phyloP scores from a whole-genome alignment of 1,284 basidiomycete species.

The Rhodotorula mucilaginosa region DNA sequence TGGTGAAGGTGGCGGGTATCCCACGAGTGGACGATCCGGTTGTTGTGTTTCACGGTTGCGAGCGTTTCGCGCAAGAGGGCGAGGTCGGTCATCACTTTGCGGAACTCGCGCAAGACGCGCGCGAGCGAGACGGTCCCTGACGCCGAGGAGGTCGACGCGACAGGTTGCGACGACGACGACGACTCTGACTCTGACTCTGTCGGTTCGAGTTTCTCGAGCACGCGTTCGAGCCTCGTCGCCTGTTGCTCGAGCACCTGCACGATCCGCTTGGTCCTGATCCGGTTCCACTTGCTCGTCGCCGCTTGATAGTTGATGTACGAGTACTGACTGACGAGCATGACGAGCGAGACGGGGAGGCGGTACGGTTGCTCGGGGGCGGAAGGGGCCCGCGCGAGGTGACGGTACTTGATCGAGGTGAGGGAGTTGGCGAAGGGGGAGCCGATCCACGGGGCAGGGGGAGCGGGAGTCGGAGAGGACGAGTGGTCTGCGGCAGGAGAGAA shows the following conservation, averaged over 20 bases:
- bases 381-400: constrained; percentile 9
- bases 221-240: constrained; percentile 16
- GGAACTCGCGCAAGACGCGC: constrained; percentile 25
- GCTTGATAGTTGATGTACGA: constrained; percentile 19
- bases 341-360: constrained; percentile 25
- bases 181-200: no score
- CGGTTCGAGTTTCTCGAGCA: constrained; percentile 27
- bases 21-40: constrained; percentile 17
- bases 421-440: not conserved
- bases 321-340: constrained; percentile 15
- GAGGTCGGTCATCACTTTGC: constrained; percentile 14
- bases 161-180: not conserved
- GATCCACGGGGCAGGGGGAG: not conserved
- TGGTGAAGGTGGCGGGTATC: constrained; percentile 11
- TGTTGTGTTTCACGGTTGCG: constrained; percentile 25
- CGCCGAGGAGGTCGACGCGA: not conserved
- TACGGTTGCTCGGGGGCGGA: constrained; percentile 15
- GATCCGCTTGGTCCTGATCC: constrained; percentile 15
- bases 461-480: no score
- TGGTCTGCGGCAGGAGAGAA: not conserved
- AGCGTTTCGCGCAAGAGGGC: constrained; percentile 25
- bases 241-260: constrained; percentile 25
- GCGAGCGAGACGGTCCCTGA: constrained; percentile 5
- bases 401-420: not conserved
- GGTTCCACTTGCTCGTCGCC: constrained; percentile 19